These are phyloP conservation scores for Debaryomycetaceae sp. DNA, from an alignment of 1,139 yeast genomes.

Conservation along the genomic window DNA sequence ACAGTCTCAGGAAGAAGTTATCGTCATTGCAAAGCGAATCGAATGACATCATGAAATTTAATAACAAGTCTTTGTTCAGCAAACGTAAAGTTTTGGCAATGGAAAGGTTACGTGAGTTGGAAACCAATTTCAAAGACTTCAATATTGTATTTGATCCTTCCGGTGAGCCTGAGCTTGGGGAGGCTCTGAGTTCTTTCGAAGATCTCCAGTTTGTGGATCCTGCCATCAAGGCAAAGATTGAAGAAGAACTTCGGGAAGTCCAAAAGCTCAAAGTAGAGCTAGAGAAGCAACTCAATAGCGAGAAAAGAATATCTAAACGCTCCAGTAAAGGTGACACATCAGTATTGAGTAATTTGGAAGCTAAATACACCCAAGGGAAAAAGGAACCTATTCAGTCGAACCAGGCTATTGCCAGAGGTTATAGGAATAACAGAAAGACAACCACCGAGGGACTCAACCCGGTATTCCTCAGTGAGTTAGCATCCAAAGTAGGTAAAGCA, in stretches of 20 bases:
- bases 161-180: conserved; percentile 9
- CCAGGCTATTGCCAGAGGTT: conserved; percentile 11
- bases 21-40: conserved; percentile 66
- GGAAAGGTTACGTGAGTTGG: conserved; percentile 64
- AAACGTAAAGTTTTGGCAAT: conserved; percentile 62
- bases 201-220: conserved; percentile 28
- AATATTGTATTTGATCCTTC: conserved; percentile 48
- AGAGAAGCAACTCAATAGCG: conserved; percentile 29
- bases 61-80: conserved; percentile 55
- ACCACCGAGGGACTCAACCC: conserved; percentile 47
- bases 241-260: conserved; percentile 46
- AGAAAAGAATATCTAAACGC: conserved; percentile 8
- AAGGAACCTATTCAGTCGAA: conserved; percentile 11
- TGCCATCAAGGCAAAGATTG: conserved; percentile 31
- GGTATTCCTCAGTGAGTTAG: conserved; percentile 54
- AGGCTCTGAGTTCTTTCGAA: conserved; percentile 10
- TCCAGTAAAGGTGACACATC: conserved; percentile 15
- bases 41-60: conserved; percentile 68
- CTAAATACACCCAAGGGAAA: conserved; percentile 50
- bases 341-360: conserved; percentile 36
- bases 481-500: conserved; percentile 44
- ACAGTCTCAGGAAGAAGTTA: conserved; percentile 53
- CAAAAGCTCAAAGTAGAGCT: conserved; percentile 43
- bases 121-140: conserved; percentile 56
- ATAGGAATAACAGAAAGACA: conserved; percentile 29